Conservation (phyloP, 116 monocot genomes). For the Dioscorea cayenensis region DNA sequence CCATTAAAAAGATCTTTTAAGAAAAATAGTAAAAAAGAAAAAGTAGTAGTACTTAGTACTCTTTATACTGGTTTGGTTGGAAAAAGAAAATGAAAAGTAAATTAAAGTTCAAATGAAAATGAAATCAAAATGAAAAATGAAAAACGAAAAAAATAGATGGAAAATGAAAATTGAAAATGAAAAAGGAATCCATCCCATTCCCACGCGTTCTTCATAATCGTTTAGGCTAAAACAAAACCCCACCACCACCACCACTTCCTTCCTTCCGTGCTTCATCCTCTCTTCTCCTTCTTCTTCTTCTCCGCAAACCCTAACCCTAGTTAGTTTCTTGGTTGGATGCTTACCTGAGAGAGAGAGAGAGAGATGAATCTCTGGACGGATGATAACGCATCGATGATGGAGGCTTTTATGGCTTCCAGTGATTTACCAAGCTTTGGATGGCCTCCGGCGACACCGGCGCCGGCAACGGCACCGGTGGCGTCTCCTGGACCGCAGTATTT, state of each 20-base stretch:
- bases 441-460: constrained; percentile 10
- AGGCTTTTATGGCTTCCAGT: constrained; percentile 54
- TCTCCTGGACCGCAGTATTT: constrained; percentile 11
- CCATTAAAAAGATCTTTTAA: too few relatives aligned
- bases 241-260: background rate
- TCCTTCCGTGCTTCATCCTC: background rate
- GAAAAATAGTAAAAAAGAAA: too few relatives aligned
- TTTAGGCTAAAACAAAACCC: background rate
- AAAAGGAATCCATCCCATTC: too few relatives aligned
- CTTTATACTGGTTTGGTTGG: too few relatives aligned
- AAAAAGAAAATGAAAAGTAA: too few relatives aligned
- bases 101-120: too few relatives aligned
- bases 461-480: constrained; percentile 2
- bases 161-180: too few relatives aligned
- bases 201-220: too few relatives aligned
- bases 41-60: too few relatives aligned
- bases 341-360: constrained; percentile 14
- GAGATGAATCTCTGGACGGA: constrained; percentile 68
- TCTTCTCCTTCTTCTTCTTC: background rate
- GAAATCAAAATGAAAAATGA: too few relatives aligned
- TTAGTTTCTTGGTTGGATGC: background rate
- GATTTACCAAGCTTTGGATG: constrained; percentile 22
- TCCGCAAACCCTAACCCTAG: background rate
- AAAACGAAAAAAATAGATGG: too few relatives aligned
- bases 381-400: constrained; percentile 74